Percentiles rank a stretch among this genome's conserved stretches.
Conservation (phyloP, 192 early-diverging fungal species). For the Entophlyctis helioformis region DNA sequence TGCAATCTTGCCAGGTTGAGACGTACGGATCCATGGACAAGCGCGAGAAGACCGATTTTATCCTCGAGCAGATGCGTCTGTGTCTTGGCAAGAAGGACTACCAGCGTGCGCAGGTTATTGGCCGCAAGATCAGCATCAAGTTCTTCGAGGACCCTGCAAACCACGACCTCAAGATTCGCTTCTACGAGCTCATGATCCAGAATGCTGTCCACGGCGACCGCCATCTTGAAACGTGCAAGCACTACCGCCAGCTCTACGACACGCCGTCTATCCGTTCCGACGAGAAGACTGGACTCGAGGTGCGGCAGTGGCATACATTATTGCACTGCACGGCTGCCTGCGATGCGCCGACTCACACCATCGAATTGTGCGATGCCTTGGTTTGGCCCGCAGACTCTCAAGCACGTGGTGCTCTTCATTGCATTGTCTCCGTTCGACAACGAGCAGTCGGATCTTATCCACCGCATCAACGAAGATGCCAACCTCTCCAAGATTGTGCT, state of each 20-base stretch:
- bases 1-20: conserved; percentile 87
- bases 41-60: conserved; percentile 98
- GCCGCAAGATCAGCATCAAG: conserved; percentile 88
- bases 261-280: conserved; percentile 72
- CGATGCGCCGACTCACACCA: too few relatives aligned
- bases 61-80: conserved; percentile 96
- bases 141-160: conserved; percentile 79
- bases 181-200: conserved; percentile 93
- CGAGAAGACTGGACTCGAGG: conserved; percentile 60
- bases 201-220: conserved; percentile 82
- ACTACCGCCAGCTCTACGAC: conserved; percentile 83
- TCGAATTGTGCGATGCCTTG: too few relatives aligned
- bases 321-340: too few relatives aligned
- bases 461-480: conserved; percentile 72
- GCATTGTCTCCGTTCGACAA: conserved; percentile 87
- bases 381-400: conserved; percentile 41
- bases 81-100: conserved; percentile 89
- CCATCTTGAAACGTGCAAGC: conserved; percentile 84
- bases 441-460: conserved; percentile 90
- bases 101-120: conserved; percentile 82
- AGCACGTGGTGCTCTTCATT: conserved; percentile 76
- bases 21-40: conserved; percentile 98
- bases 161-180: conserved; percentile 90
- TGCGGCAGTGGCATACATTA: too few relatives aligned
- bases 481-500: conserved; percentile 61